Evolutionary conservation across 805 yeast species (phyloP).

Genomic region (Ogataea nonfermentans): DNA sequence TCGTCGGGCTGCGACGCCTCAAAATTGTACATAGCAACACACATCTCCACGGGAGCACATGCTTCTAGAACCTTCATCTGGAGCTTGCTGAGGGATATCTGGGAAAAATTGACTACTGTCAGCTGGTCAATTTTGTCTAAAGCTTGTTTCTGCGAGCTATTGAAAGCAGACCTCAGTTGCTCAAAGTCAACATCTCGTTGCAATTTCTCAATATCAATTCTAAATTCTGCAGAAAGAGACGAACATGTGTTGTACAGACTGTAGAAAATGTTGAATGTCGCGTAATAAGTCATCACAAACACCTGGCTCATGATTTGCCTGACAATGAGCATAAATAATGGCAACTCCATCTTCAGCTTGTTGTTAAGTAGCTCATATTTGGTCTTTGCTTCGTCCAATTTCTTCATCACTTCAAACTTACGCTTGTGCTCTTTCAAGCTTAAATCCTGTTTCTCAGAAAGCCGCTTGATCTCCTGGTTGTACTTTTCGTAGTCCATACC

Average conservation of each 20-base stretch:
- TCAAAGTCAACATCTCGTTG: conserved; percentile 7
- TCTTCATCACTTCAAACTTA: conserved; percentile 32
- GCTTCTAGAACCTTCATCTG: conserved; percentile 20
- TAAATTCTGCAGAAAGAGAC: conserved; percentile 10
- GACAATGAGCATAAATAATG: conserved; percentile 39
- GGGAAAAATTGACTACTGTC: conserved; percentile 18
- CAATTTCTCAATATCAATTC: conserved; percentile 9
- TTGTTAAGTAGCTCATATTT: conserved; percentile 40
- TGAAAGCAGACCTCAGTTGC: conserved; percentile 10
- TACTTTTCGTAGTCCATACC: conserved; percentile 24
- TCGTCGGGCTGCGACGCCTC: conserved; percentile 40
- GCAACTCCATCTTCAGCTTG: conserved; percentile 45
- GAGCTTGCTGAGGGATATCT: conserved; percentile 16
- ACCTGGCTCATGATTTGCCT: conserved; percentile 34
- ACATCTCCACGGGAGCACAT: conserved; percentile 20
- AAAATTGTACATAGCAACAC: conserved; percentile 43
- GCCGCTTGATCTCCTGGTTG: conserved; percentile 17
- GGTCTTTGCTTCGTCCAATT: conserved; percentile 31
- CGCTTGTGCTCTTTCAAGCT: conserved; percentile 40
- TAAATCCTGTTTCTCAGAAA: conserved; percentile 28
- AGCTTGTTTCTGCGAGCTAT: conserved; percentile 7
- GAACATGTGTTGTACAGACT: conserved; percentile 14
- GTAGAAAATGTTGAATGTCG: conserved; percentile 36
- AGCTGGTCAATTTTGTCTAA: conserved; percentile 11
- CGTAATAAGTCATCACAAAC: conserved; percentile 36